Percentiles rank a stretch among this genome's conserved stretches.
These are phyloP conservation scores for Mortierella sp. DNA, from an alignment of 371 early-diverging fungal species.

Conservation along the genomic window DNA sequence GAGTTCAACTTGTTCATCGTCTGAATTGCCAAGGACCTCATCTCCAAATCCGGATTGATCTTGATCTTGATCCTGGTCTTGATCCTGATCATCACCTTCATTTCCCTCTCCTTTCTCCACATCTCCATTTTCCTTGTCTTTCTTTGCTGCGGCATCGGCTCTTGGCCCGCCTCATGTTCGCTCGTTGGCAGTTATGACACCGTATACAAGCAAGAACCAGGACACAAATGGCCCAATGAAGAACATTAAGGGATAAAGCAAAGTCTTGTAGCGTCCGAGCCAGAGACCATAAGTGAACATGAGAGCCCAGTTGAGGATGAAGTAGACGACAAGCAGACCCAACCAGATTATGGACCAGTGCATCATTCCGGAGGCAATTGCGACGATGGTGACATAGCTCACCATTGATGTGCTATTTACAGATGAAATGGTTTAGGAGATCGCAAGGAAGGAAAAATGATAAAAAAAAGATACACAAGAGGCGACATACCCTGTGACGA, in stretches of 20 bases:
- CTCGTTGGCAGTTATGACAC: constrained; percentile 40
- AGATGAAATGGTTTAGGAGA: neutral
- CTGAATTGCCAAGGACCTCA: constrained; percentile 1
- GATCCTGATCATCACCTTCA: neutral
- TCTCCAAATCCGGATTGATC: constrained; percentile 2
- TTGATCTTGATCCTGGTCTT: neutral
- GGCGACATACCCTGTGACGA: constrained; percentile 18
- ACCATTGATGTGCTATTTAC: constrained; percentile 29
- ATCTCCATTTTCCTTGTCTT: constrained; percentile 3
- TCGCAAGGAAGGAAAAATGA: neutral
- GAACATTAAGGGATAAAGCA: constrained; percentile 34
- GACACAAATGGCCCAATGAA: constrained; percentile 34
- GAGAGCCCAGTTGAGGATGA: constrained; percentile 26
- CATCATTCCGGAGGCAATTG: constrained; percentile 13
- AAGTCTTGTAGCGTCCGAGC: constrained; percentile 34
- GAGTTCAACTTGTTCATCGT: constrained; percentile 16
- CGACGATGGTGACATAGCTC: constrained; percentile 15
- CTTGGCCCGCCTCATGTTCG: constrained; percentile 50
- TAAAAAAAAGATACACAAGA: neutral
- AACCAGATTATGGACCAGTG: constrained; percentile 25
- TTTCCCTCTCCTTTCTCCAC: neutral
- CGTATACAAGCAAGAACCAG: constrained; percentile 33
- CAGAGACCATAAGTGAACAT: constrained; percentile 31
- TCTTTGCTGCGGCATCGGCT: constrained; percentile 22
- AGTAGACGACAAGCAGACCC: constrained; percentile 18